These are phyloP conservation scores for Podaxis sp. DNA, from an alignment of 768 basidiomycete genomes.

Conservation along the genomic window DNA sequence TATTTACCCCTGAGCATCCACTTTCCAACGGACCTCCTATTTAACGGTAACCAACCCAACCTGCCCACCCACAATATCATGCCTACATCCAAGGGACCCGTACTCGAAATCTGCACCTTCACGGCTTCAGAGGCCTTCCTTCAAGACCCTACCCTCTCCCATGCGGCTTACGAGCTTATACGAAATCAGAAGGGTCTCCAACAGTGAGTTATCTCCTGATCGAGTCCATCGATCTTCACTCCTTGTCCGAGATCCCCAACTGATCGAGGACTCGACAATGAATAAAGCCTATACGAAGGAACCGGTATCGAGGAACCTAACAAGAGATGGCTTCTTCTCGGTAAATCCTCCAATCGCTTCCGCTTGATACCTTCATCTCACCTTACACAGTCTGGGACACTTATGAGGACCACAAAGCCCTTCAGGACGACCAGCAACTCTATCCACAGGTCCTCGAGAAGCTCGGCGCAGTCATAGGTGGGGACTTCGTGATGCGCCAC, in stretches of 20 bases:
- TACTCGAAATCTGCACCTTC: slow-evolving; percentile 5
- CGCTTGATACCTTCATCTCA: not conserved
- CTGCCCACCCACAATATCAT: not conserved
- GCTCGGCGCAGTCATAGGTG: not conserved
- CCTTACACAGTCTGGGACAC: slow-evolving; percentile 3
- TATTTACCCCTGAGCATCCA: not conserved
- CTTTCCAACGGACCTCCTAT: not conserved
- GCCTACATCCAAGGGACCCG: not conserved
- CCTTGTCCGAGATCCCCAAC: not conserved
- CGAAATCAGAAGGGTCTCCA: not conserved
- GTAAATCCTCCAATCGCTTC: not conserved
- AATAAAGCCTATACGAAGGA: slow-evolving; percentile 7
- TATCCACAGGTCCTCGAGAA: not conserved
- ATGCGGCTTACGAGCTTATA: not conserved
- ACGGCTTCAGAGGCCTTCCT: not conserved
- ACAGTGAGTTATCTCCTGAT: slow-evolving; percentile 2
- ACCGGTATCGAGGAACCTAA: slow-evolving; percentile 5
- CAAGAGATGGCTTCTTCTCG: not conserved
- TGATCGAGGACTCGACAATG: not conserved
- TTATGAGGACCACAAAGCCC: slow-evolving; percentile 8
- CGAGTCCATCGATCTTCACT: not conserved
- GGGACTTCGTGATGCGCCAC: not conserved
- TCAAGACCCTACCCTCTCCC: not conserved
- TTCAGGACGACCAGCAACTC: not conserved
- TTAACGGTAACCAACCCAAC: not conserved